Conservation (phyloP, 2,329 filamentous ascomycete species). For the Exophiala phaeomuriformis region DNA sequence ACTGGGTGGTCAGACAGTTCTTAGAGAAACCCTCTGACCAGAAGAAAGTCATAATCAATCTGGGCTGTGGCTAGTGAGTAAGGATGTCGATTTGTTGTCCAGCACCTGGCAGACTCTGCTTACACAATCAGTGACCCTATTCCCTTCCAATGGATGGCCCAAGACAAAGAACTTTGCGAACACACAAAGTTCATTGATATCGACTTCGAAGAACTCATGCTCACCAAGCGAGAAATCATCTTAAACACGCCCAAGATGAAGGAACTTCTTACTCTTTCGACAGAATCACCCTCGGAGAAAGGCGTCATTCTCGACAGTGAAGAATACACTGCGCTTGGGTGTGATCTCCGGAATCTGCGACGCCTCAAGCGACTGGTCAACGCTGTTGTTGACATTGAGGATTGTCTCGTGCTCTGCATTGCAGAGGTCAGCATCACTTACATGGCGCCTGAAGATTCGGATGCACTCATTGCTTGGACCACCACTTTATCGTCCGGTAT, state of each 20-base stretch:
- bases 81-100: conserved; percentile 5
- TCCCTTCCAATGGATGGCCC: conserved; percentile 71
- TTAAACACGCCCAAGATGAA: conserved; percentile 24
- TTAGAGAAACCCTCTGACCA: conserved; percentile 47
- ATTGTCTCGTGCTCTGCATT: conserved; percentile 65
- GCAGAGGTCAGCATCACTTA: conserved; percentile 90
- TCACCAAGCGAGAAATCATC: conserved; percentile 26
- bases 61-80: conserved; percentile 28
- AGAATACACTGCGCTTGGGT: conserved; percentile 26
- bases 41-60: conserved; percentile 26
- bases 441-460: conserved; percentile 67
- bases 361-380: conserved; percentile 55
- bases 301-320: conserved; percentile 22
- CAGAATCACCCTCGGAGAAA: conserved; percentile 1
- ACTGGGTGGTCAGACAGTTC: conserved; percentile 66
- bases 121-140: conserved; percentile 62
- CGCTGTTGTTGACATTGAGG: conserved; percentile 49
- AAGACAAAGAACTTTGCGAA: conserved; percentile 47
- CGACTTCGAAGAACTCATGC: conserved; percentile 27
- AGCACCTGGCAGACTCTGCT: background rate
- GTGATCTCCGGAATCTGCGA: conserved; percentile 54
- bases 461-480: conserved; percentile 73
- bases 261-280: conserved; percentile 17
- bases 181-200: conserved; percentile 26
- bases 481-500: conserved; percentile 60